A percentile compares a stretch with the other conserved stretches of the same genome.
Conservation (phyloP, 2,329 filamentous ascomycete genomes). For the Calonectria hongkongensis region DNA sequence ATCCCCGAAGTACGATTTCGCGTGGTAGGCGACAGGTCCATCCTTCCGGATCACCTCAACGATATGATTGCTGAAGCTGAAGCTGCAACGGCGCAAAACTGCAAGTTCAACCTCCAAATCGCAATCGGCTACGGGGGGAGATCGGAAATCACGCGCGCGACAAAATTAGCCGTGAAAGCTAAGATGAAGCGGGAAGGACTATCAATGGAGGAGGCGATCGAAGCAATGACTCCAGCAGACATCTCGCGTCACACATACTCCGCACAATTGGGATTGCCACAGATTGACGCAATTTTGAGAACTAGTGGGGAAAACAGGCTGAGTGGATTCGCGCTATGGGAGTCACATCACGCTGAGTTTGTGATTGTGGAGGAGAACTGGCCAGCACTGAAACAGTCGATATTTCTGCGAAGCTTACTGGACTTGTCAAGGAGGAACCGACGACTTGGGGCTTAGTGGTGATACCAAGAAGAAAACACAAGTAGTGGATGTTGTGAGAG, state of each 20-base stretch:
- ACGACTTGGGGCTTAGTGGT: slow-evolving; percentile 27
- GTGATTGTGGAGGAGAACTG: slow-evolving; percentile 35
- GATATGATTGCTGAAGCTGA: slow-evolving; percentile 29
- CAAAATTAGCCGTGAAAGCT: slow-evolving; percentile 13
- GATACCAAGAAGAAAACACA: too few species aligned
- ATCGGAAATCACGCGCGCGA: slow-evolving; percentile 28
- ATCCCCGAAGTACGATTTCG: slow-evolving; percentile 30
- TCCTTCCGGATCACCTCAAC: slow-evolving; percentile 33
- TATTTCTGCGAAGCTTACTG: slow-evolving; percentile 25
- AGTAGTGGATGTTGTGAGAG: too few species aligned
- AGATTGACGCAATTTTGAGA: slow-evolving; percentile 32
- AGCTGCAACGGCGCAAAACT: slow-evolving; percentile 26
- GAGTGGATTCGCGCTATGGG: slow-evolving; percentile 36
- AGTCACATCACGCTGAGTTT: slow-evolving; percentile 38
- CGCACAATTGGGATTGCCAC: slow-evolving; percentile 28
- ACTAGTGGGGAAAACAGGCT: slow-evolving; percentile 36
- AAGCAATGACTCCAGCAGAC: slow-evolving; percentile 23
- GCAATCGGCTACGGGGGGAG: slow-evolving; percentile 33
- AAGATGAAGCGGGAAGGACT: slow-evolving; percentile 19
- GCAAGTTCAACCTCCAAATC: slow-evolving; percentile 31
- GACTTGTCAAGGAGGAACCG: slow-evolving; percentile 31
- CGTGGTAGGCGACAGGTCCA: slow-evolving; percentile 32
- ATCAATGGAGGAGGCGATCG: slow-evolving; percentile 24
- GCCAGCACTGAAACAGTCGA: slow-evolving; percentile 30
- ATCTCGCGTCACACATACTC: slow-evolving; percentile 36